A percentile compares a stretch with the other conserved stretches of the same genome.
phyloP scores from a whole-genome alignment of 352 stramenopile species.

The Globisporangium spinosum region DNA sequence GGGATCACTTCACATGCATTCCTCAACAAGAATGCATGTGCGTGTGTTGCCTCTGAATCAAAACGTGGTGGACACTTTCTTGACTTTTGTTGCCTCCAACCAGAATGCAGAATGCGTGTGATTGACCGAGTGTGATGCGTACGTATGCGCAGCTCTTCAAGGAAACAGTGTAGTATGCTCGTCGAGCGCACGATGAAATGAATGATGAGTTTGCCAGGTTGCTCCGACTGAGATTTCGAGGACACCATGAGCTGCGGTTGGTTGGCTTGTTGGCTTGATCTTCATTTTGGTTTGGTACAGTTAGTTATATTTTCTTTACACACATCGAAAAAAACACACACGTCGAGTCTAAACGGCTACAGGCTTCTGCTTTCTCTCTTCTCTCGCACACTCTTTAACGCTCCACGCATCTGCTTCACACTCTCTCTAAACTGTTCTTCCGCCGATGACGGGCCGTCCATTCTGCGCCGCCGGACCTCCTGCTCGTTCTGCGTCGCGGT shows the following conservation, averaged over 20 bases:
- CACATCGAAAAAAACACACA: not conserved
- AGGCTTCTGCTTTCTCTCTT: not conserved
- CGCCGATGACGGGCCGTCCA: not conserved
- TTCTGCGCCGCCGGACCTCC: not conserved
- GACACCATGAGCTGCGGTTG: no score
- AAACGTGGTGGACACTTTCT: not conserved
- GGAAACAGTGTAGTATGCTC: not conserved
- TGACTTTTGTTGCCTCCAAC: no score
- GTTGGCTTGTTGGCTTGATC: not conserved
- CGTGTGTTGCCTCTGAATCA: not conserved
- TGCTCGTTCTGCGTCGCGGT: not conserved
- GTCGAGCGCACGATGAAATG: no score
- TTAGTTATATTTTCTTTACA: not conserved
- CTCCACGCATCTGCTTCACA: not conserved
- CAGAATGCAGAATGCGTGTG: no score
- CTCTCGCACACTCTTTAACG: not conserved
- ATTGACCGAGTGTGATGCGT: no score
- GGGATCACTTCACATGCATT: not conserved
- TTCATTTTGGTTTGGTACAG: not conserved
- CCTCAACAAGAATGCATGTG: not conserved
- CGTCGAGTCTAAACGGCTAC: constrained; percentile 1
- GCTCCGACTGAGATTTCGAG: not conserved
- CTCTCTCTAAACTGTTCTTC: constrained; percentile 6
- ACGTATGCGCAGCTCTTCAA: not conserved
- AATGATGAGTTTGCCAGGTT: not conserved